Base-by-base conservation (phyloP, 495 filamentous ascomycete genomes). In the Trichocladium antarcticum region DNA sequence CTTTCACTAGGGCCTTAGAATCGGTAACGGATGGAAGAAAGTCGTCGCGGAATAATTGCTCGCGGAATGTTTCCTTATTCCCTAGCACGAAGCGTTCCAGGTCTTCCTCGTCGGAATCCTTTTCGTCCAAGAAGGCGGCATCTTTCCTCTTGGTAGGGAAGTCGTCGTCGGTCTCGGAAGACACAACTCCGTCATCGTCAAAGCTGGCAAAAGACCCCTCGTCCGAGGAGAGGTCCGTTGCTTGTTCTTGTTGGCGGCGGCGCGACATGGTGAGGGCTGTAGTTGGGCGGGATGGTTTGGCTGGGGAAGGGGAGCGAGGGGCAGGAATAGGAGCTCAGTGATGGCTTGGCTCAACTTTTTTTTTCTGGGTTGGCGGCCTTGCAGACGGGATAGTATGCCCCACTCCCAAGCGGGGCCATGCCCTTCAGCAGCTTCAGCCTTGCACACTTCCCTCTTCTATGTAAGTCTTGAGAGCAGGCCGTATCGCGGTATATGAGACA, bases 1-100 rank as follows among this genome's bases (percentile, higher is more conserved):
- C 59, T 34, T 50, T 29, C 27, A 62, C 63, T 34, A 65, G 57
- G 4, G 67, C 64, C 9, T 65, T 65, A 7, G 62, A 57, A 12
- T 68, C 65, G n/a, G 56, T 56, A 32, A 55, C 54, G 5, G 53
- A 53, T 3, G 31, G 50, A 22, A 58, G 51, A 0, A 56, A 57
- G 20, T 67, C 63, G 42, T 65, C 57, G 52, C 67, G 64, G 48
- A 81, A 80, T 54, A 95, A 70, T 40, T 79, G 81, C 36, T 78
- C 74, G 38, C 78, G 77, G 62, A 95, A 95, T 22, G 81, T 85
- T n/a, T 75, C 75, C 37, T 82, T 75, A 58, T 92, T 84, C 24
- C 90, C 90, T 42, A 97, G 84, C 2, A 97, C 82, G 50, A 94
- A 72, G 50, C 77, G 75, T 68, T 95, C 89, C 14, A 97, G 76